These are phyloP conservation scores for Nematocida homosporus DNA, from an alignment of 371 early-diverging fungal species.

Conservation along the genomic window DNA sequence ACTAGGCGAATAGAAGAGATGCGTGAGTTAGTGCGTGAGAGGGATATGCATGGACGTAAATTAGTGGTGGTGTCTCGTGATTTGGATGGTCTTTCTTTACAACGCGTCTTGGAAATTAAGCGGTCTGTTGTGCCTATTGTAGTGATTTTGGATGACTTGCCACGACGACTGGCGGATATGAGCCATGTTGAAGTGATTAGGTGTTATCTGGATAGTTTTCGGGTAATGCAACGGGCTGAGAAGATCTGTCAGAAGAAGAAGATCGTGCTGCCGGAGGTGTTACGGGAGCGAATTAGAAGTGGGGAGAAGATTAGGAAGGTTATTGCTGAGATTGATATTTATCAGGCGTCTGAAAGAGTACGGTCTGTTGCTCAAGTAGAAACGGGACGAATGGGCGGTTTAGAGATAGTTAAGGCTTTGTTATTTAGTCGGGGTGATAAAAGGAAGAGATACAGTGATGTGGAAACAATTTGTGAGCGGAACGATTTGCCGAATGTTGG, in stretches of 20 bases:
- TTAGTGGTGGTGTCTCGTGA: conserved; percentile 4
- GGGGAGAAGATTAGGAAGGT: conserved; percentile 31
- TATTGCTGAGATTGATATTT: conserved; percentile 11
- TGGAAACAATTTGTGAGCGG: conserved; percentile 10
- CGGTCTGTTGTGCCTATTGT: conserved; percentile 1
- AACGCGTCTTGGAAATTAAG: background rate
- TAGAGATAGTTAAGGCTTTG: conserved; percentile 8
- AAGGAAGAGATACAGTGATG: conserved; percentile 14
- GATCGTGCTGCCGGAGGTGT: conserved; percentile 2
- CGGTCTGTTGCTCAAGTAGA: background rate
- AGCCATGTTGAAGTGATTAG: background rate
- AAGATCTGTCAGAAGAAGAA: background rate
- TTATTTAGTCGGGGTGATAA: conserved; percentile 16
- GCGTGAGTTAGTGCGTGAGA: background rate
- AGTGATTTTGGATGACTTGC: conserved; percentile 6
- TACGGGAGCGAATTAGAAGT: background rate
- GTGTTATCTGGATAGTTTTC: conserved; percentile 8
- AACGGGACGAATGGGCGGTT: background rate
- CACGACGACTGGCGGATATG: background rate
- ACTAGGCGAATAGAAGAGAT: background rate
- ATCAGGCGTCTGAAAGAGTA: background rate
- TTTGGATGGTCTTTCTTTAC: background rate
- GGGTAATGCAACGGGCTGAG: conserved; percentile 8
- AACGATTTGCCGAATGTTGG: background rate
- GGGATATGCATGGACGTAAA: background rate